Conservation (phyloP, 768 basidiomycete genomes). For the Trametes sanguinea region DNA sequence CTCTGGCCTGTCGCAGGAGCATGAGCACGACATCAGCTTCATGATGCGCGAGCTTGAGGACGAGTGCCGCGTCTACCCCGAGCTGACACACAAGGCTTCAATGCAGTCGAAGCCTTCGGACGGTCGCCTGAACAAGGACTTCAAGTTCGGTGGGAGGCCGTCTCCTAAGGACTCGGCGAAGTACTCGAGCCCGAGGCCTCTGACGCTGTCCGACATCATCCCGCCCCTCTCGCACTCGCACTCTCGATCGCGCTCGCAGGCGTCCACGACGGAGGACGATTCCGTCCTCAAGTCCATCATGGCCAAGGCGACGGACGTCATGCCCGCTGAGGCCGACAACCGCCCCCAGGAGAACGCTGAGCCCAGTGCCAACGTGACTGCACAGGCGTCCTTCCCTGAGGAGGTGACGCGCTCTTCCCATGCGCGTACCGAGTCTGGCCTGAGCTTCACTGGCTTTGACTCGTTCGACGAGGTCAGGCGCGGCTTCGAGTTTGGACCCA, state of each 20-base stretch:
- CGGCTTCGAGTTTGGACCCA: constrained; percentile 70
- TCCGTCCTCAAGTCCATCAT: constrained; percentile 33
- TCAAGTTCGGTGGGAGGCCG: constrained; percentile 69
- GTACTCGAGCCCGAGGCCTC: constrained; percentile 33
- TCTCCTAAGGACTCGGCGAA: constrained; percentile 7
- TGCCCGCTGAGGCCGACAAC: constrained; percentile 32
- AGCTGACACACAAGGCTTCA: constrained; percentile 31
- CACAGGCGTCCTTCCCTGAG: constrained; percentile 20
- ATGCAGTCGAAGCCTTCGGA: constrained; percentile 52
- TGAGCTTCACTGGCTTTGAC: constrained; percentile 72
- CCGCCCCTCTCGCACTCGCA: constrained; percentile 59
- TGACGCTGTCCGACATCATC: constrained; percentile 77
- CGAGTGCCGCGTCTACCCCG: constrained; percentile 36
- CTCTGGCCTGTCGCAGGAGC: constrained; percentile 24
- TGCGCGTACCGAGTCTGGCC: constrained; percentile 45
- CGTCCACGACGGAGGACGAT: constrained; percentile 38
- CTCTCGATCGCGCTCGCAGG: constrained; percentile 43
- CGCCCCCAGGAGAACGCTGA: constrained; percentile 49
- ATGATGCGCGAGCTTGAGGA: constrained; percentile 35
- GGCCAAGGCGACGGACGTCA: constrained; percentile 22
- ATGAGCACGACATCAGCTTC: constrained; percentile 26
- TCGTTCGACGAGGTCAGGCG: constrained; percentile 80
- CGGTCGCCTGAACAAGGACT: constrained; percentile 68
- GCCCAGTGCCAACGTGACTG: constrained; percentile 31
- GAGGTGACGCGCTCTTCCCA: constrained; percentile 28